Percentiles rank a stretch among this genome's conserved stretches.
Evolutionary conservation across 495 filamentous ascomycete genomes (phyloP).

Genomic region (Jackrogersella multiformis): DNA sequence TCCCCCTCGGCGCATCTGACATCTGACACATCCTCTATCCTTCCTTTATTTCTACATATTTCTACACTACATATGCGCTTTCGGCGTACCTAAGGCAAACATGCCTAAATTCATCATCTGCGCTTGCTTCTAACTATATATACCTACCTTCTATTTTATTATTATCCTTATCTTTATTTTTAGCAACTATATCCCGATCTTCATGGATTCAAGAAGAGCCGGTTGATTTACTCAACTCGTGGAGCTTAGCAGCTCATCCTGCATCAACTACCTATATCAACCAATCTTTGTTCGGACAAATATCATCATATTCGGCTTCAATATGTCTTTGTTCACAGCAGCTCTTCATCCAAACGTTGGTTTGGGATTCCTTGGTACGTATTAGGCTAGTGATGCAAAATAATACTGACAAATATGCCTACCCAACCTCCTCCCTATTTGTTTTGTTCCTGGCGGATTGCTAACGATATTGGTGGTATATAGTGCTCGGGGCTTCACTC

Average conservation of each 20-base stretch:
- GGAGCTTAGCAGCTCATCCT: slow-evolving; percentile 6
- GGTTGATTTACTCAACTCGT: slow-evolving; percentile 15
- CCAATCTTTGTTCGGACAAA: slow-evolving; percentile 14
- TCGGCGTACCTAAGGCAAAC: neutral
- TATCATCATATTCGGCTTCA: slow-evolving; percentile 3
- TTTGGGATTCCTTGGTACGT: slow-evolving; percentile 79
- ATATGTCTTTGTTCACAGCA: slow-evolving; percentile 68
- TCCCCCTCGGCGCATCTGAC: slow-evolving; percentile 34
- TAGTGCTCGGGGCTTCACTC: slow-evolving; percentile 87
- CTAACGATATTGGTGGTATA: slow-evolving; percentile 16
- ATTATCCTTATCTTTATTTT: no score
- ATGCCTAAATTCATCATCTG: slow-evolving; percentile 4
- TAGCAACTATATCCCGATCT: slow-evolving; percentile 13
- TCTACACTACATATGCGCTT: slow-evolving; percentile 1
- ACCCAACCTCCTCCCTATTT: no score
- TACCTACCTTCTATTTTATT: neutral
- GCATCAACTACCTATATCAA: neutral
- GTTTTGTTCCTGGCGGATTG: neutral
- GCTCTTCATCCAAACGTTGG: slow-evolving; percentile 80
- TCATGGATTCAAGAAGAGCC: slow-evolving; percentile 27
- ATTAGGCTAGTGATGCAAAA: neutral
- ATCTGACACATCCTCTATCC: neutral
- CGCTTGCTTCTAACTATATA: slow-evolving; percentile 8
- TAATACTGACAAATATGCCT: neutral
- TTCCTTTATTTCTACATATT: slow-evolving; percentile 7